These are phyloP conservation scores for Cryphonectria naterciae DNA, from an alignment of 2,329 filamentous ascomycete genomes.

Conservation along the genomic window DNA sequence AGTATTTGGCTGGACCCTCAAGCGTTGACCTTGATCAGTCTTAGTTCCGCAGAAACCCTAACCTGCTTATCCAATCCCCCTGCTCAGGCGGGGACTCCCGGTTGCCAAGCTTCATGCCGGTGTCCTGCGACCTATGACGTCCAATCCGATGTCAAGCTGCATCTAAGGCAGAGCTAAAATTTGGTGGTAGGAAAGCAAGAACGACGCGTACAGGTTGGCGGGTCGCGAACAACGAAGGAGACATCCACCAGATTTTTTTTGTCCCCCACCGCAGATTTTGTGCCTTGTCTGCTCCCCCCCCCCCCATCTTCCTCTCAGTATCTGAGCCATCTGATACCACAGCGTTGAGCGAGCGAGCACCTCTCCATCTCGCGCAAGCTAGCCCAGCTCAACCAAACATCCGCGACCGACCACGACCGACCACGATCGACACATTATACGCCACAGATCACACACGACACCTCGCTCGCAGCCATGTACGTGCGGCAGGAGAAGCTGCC, in stretches of 20 bases:
- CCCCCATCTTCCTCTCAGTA: neutral
- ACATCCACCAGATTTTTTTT: neutral
- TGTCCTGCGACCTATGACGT: constrained; percentile 5
- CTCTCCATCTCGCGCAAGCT: neutral
- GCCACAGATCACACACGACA: constrained; percentile 1
- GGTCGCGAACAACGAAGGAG: constrained; percentile 16
- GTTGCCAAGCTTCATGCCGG: neutral
- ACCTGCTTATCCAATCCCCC: too few species aligned
- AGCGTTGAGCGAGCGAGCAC: neutral
- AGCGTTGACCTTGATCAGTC: too few species aligned
- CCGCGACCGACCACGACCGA: too few species aligned
- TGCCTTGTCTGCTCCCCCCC: neutral
- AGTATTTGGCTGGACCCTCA: too few species aligned
- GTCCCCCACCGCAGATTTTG: neutral
- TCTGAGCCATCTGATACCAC: neutral
- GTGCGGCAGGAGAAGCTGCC: constrained; percentile 89
- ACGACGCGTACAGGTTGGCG: constrained; percentile 9
- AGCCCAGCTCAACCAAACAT: neutral
- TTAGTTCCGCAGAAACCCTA: too few species aligned
- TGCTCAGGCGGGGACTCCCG: too few species aligned
- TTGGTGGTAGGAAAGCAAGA: neutral
- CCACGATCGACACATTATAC: neutral
- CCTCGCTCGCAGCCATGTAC: constrained; percentile 69
- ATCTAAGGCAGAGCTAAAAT: constrained; percentile 10
- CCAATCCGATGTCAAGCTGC: neutral